These are phyloP conservation scores for Lentinula edodes DNA, from an alignment of 768 basidiomycete species.

Conservation along the genomic window DNA sequence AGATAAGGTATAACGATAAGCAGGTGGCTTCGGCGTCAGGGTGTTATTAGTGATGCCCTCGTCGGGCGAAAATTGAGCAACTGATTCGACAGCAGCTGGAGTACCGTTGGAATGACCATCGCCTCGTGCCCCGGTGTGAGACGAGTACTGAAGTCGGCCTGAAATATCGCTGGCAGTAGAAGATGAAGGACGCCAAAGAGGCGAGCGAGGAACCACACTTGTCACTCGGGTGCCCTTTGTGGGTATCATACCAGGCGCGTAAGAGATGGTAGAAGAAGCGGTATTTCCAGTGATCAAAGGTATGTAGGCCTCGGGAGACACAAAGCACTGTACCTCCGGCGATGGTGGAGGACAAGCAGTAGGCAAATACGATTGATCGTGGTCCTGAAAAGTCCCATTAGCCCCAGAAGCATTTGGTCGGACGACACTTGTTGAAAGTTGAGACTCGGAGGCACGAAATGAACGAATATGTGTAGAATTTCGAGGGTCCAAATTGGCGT, in stretches of 20 bases:
- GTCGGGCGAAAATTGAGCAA: neutral
- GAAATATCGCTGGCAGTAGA: neutral
- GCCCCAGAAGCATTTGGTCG: neutral
- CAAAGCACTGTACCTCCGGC: neutral
- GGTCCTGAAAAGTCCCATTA: neutral
- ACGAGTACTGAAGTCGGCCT: neutral
- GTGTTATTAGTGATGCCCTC: neutral
- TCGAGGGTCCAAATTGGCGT: neutral
- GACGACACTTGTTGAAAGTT: neutral
- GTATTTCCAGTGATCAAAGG: neutral
- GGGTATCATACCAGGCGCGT: neutral
- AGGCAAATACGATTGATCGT: neutral
- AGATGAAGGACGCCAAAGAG: neutral
- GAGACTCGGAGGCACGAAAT: neutral
- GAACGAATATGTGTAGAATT: neutral
- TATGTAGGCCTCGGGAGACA: neutral
- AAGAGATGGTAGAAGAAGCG: neutral
- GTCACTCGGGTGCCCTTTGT: neutral
- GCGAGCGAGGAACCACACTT: neutral
- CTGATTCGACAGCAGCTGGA: neutral
- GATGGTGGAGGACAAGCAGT: neutral
- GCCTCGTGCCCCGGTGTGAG: neutral
- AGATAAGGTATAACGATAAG: neutral
- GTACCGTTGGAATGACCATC: neutral
- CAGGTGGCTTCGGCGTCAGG: neutral